Conservation (phyloP, 2,329 filamentous ascomycete species). For the Sarocladium oryzae region DNA sequence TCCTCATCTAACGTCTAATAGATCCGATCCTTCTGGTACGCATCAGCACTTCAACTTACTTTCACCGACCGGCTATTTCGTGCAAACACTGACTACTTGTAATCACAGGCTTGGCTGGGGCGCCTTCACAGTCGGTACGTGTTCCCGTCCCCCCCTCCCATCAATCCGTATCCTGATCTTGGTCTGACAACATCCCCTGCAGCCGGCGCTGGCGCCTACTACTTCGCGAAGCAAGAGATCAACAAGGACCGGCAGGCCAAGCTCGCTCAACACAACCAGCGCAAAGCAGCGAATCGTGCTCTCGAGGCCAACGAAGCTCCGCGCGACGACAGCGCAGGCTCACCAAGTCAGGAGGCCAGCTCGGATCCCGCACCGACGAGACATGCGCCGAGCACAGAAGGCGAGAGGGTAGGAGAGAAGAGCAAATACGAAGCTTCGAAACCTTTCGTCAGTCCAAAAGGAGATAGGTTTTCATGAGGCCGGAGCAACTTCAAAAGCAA, state of each 20-base stretch:
- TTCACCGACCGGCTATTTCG: background rate
- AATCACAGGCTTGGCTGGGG: slow-evolving; percentile 79
- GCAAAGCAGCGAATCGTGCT: slow-evolving; percentile 53
- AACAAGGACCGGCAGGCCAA: slow-evolving; percentile 78
- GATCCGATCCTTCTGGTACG: slow-evolving; percentile 62
- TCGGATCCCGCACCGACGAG: slow-evolving; percentile 79
- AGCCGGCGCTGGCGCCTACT: slow-evolving; percentile 90
- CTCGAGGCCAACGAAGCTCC: slow-evolving; percentile 47
- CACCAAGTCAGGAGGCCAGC: slow-evolving; percentile 66
- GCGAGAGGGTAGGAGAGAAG: slow-evolving; percentile 63
- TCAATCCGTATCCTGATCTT: background rate
- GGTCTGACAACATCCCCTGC: slow-evolving; percentile 15
- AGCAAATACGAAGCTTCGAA: slow-evolving; percentile 81
- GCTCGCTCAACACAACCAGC: slow-evolving; percentile 58
- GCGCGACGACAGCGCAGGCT: slow-evolving; percentile 52
- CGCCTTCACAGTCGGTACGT: slow-evolving; percentile 72
- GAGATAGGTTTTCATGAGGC: slow-evolving; percentile 69
- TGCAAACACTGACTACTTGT: slow-evolving; percentile 7
- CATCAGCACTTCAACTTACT: slow-evolving; percentile 6
- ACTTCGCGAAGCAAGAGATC: slow-evolving; percentile 91
- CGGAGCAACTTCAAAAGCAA: background rate
- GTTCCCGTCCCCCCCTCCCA: background rate
- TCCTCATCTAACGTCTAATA: slow-evolving; percentile 22
- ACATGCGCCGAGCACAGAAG: slow-evolving; percentile 69
- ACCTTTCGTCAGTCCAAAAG: slow-evolving; percentile 72